Percentiles rank a stretch among this genome's conserved stretches.
These are phyloP conservation scores for Byssochlamys sp. DNA, from an alignment of 2,329 filamentous ascomycete species.

Conservation along the genomic window DNA sequence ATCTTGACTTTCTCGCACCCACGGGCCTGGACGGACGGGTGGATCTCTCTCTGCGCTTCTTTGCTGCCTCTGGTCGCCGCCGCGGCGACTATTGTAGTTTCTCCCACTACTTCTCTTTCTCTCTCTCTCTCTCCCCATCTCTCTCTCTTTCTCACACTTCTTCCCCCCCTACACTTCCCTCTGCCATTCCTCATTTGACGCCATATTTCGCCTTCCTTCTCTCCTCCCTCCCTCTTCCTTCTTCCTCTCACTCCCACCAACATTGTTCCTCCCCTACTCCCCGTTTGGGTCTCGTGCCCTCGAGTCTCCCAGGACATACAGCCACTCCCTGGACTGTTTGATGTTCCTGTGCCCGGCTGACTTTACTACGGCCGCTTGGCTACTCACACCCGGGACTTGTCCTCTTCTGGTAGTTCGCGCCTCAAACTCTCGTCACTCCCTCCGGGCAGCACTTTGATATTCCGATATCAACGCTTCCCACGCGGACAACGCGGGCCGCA, in stretches of 20 bases:
- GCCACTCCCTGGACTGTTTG: neutral
- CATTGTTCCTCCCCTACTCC: neutral
- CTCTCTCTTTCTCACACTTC: neutral
- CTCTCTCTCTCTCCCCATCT: slow-evolving; percentile 4
- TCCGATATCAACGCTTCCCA: neutral
- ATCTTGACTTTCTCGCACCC: slow-evolving; percentile 5
- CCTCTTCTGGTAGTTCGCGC: neutral
- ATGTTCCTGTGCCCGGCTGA: neutral
- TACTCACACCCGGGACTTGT: neutral
- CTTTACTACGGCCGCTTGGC: neutral
- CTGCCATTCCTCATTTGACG: neutral
- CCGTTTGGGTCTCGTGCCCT: neutral
- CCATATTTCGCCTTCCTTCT: neutral
- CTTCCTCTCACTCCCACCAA: slow-evolving; percentile 6
- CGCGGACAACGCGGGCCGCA: neutral
- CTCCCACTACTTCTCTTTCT: slow-evolving; percentile 12
- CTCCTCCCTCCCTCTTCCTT: slow-evolving; percentile 9
- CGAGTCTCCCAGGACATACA: neutral
- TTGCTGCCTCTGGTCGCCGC: slow-evolving; percentile 12
- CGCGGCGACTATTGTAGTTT: slow-evolving; percentile 11
- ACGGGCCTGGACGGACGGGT: slow-evolving; percentile 7
- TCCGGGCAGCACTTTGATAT: neutral
- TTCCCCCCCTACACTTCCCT: neutral
- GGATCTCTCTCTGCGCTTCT: slow-evolving; percentile 16
- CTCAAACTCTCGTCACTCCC: neutral